phyloP scores from a whole-genome alignment of 2,329 filamentous ascomycete species.

The Fusarium pininemorale region DNA sequence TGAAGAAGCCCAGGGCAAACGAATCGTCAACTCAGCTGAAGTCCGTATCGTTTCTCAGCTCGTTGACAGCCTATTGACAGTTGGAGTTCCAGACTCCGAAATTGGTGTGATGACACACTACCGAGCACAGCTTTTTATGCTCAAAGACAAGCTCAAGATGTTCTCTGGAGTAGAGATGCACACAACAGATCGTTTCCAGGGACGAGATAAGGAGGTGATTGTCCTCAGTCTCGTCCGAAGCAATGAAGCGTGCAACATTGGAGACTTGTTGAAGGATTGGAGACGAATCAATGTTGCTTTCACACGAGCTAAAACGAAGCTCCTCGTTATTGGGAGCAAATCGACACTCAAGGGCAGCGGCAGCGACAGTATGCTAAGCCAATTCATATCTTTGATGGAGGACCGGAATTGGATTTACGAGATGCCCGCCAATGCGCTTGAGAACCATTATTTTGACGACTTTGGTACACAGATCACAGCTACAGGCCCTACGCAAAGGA shows the following conservation, averaged over 20 bases:
- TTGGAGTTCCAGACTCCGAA: slow-evolving; percentile 77
- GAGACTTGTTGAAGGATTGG: slow-evolving; percentile 91
- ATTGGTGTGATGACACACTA: slow-evolving; percentile 98
- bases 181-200: slow-evolving; percentile 96
- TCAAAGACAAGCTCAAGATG: slow-evolving; percentile 76
- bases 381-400: slow-evolving; percentile 82
- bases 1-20: slow-evolving; percentile 81
- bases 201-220: slow-evolving; percentile 92
- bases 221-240: slow-evolving; percentile 87
- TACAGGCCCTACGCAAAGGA: slow-evolving; percentile 41
- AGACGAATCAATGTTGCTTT: slow-evolving; percentile 94
- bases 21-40: slow-evolving; percentile 89
- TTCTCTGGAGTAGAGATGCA: slow-evolving; percentile 84
- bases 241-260: slow-evolving; percentile 84
- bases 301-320: slow-evolving; percentile 89
- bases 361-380: slow-evolving; percentile 78
- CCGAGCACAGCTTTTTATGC: slow-evolving; percentile 85
- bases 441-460: slow-evolving; percentile 74
- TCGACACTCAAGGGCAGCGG: slow-evolving; percentile 78
- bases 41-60: slow-evolving; percentile 80
- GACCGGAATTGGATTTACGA: slow-evolving; percentile 82
- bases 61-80: slow-evolving; percentile 78
- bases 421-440: slow-evolving; percentile 69
- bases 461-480: slow-evolving; percentile 59
- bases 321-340: slow-evolving; percentile 86